These are phyloP conservation scores for Apiospora marii DNA, from an alignment of 2,329 filamentous ascomycete genomes.

Conservation along the genomic window DNA sequence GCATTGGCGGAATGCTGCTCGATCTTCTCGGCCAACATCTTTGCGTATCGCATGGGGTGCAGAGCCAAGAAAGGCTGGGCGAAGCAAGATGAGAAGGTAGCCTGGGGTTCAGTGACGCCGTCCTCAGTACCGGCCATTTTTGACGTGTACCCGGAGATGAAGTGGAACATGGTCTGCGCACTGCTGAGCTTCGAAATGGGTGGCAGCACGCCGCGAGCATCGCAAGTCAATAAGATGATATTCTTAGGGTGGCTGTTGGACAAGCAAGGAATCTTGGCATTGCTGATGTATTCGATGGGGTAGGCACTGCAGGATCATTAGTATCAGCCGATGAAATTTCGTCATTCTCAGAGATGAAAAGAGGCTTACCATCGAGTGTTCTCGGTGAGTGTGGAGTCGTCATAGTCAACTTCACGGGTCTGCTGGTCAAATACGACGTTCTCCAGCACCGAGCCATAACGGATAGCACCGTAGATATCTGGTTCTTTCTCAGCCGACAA, in stretches of 20 bases:
- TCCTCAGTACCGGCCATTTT: constrained; percentile 99
- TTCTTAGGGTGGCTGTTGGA: constrained; percentile 89
- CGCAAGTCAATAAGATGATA: constrained; percentile 98
- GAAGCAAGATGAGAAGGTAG: constrained; percentile 99
- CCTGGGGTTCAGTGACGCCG: constrained; percentile 94
- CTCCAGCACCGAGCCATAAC: constrained; percentile 96
- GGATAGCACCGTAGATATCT: constrained; percentile 95
- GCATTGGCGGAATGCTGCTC: constrained; percentile 93
- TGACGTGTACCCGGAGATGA: constrained; percentile 99
- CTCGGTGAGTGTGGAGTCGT: constrained; percentile 93
- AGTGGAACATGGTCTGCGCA: constrained; percentile 99
- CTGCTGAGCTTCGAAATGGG: constrained; percentile 97
- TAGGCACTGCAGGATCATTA: constrained; percentile 68
- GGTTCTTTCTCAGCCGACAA: constrained; percentile 98
- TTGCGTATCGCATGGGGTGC: constrained; percentile 98
- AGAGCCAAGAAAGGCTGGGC: constrained; percentile 98
- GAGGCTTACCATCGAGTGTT: constrained; percentile 81
- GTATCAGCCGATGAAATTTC: constrained; percentile 6
- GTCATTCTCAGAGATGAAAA: not conserved
- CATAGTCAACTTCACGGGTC: constrained; percentile 92
- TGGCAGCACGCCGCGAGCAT: constrained; percentile 94
- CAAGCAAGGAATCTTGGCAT: constrained; percentile 98
- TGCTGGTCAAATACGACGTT: constrained; percentile 97
- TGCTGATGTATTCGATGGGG: constrained; percentile 98
- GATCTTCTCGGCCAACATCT: constrained; percentile 99